These are phyloP conservation scores for Suhomyces bolitotheri DNA, from an alignment of 1,139 yeast genomes.

Conservation along the genomic window DNA sequence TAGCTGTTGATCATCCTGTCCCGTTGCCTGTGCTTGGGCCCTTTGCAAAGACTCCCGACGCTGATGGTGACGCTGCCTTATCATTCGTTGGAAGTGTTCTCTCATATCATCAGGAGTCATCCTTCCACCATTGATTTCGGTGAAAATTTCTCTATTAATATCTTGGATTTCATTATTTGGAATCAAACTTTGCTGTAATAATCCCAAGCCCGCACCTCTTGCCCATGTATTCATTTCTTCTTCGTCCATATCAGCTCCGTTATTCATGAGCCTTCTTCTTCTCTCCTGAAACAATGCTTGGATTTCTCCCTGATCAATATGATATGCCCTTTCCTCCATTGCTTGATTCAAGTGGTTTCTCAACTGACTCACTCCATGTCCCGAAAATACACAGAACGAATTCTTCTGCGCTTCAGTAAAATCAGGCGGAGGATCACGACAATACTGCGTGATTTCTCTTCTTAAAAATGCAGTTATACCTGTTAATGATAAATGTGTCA, in stretches of 20 bases:
- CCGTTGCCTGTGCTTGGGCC: slow-evolving; percentile 6
- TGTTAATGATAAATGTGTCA: slow-evolving; percentile 85
- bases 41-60: slow-evolving; percentile 14
- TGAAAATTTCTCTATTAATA: slow-evolving; percentile 37
- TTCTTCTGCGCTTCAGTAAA: slow-evolving; percentile 85
- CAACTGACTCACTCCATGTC: slow-evolving; percentile 77
- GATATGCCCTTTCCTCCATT: slow-evolving; percentile 46
- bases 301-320: slow-evolving; percentile 42
- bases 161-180: slow-evolving; percentile 29
- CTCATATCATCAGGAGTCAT: slow-evolving; percentile 42
- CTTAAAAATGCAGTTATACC: slow-evolving; percentile 89
- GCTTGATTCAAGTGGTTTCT: slow-evolving; percentile 58
- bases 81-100: slow-evolving; percentile 38
- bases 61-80: slow-evolving; percentile 25
- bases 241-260: slow-evolving; percentile 21
- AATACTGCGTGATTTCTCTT: slow-evolving; percentile 79
- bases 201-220: slow-evolving; percentile 35
- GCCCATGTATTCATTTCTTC: slow-evolving; percentile 35
- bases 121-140: slow-evolving; percentile 37
- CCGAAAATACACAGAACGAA: slow-evolving; percentile 91
- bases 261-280: slow-evolving; percentile 30
- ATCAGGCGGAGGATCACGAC: slow-evolving; percentile 95
- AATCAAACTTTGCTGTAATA: slow-evolving; percentile 20
- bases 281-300: slow-evolving; percentile 37
- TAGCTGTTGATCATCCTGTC: slow-evolving; percentile 10